Conservation (phyloP, 2,329 filamentous ascomycete genomes). For the Penicillium palitans region DNA sequence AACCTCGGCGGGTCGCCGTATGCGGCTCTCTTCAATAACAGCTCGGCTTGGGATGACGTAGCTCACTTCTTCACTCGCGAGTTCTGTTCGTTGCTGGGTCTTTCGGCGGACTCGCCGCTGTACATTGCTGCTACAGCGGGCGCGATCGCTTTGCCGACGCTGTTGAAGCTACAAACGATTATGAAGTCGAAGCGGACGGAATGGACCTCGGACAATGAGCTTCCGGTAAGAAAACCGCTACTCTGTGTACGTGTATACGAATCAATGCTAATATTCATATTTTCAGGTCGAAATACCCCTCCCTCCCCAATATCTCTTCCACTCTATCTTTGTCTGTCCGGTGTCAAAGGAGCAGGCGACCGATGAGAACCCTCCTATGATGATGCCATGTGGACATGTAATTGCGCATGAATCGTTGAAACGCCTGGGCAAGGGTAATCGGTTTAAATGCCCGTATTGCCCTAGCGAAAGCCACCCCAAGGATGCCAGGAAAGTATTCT, state of each 20-base stretch:
- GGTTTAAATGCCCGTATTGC: constrained; percentile 97
- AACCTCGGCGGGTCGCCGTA: constrained; percentile 81
- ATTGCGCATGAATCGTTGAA: constrained; percentile 82
- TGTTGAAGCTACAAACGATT: constrained; percentile 84
- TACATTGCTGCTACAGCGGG: constrained; percentile 92
- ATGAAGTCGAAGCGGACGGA: constrained; percentile 88
- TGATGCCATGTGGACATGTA: constrained; percentile 93
- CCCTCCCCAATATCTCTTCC: constrained; percentile 70
- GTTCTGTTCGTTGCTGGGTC: constrained; percentile 86
- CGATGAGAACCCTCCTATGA: constrained; percentile 90
- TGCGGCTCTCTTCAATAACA: constrained; percentile 70
- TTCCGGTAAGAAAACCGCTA: constrained; percentile 65
- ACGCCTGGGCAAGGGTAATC: constrained; percentile 72
- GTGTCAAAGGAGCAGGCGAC: constrained; percentile 97
- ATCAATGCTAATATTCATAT: constrained; percentile 6
- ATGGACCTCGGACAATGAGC: constrained; percentile 89
- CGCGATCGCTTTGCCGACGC: constrained; percentile 81
- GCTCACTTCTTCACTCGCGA: constrained; percentile 86
- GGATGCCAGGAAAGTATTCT: constrained; percentile 72
- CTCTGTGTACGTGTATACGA: constrained; percentile 54
- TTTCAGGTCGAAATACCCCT: constrained; percentile 63
- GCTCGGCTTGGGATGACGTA: constrained; percentile 77
- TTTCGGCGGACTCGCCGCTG: constrained; percentile 88
- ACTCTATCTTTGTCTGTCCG: constrained; percentile 96
- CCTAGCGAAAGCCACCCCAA: constrained; percentile 76